phyloP scores from a whole-genome alignment of 23 red algal species.

The Gracilaria gracilis region DNA sequence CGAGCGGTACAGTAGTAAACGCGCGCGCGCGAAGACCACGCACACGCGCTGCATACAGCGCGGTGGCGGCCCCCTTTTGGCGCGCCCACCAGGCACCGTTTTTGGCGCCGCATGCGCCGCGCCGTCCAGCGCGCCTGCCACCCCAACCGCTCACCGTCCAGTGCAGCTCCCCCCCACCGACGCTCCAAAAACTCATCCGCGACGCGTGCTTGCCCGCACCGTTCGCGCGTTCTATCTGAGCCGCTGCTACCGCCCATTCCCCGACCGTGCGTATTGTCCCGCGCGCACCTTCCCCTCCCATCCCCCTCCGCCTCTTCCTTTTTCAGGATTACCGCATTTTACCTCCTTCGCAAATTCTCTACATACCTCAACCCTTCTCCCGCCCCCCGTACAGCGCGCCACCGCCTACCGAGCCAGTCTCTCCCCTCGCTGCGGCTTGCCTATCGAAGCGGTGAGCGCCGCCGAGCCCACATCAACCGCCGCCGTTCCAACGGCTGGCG shows the following conservation, averaged over 20 bases:
- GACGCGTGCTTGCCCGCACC: slow-evolving; percentile 32
- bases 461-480: slow-evolving; percentile 1
- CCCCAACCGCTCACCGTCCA: slow-evolving; percentile 51
- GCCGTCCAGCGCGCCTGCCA: background rate
- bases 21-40: background rate
- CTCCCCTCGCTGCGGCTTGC: background rate
- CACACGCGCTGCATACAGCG: background rate
- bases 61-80: background rate
- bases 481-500: slow-evolving; percentile 36
- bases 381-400: background rate
- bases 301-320: background rate
- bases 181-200: background rate
- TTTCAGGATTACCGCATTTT: background rate
- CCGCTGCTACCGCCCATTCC: background rate
- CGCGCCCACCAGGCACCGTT: background rate
- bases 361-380: too few species aligned
- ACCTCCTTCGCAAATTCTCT: background rate
- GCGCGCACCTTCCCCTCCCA: background rate
- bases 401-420: too few species aligned
- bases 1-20: background rate
- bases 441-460: too few species aligned
- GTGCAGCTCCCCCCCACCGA: slow-evolving; percentile 34
- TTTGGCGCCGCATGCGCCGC: slow-evolving; percentile 27
- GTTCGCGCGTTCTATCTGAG: slow-evolving; percentile 15
- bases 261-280: slow-evolving; percentile 1